phyloP scores from a whole-genome alignment of 139 green algal species.

The Chara braunii region DNA sequence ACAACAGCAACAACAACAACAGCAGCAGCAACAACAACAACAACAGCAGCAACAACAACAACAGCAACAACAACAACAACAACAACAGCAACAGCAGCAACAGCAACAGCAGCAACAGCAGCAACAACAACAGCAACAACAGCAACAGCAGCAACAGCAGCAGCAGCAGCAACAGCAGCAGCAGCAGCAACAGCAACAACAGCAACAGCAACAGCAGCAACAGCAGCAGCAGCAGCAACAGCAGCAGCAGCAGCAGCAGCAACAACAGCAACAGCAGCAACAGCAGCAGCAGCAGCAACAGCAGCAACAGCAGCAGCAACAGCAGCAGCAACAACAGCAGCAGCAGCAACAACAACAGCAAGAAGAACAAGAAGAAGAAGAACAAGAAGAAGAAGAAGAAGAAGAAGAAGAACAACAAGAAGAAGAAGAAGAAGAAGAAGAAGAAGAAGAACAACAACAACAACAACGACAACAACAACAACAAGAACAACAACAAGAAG shows the following conservation, averaged over 20 bases:
- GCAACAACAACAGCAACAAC: too few species aligned
- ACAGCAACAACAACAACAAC: background rate
- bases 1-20: background rate
- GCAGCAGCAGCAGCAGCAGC: background rate
- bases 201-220: background rate
- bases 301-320: background rate
- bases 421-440: constrained; percentile 6
- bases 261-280: background rate
- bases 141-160: too few species aligned
- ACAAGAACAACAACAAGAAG: background rate
- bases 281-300: background rate
- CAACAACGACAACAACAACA: background rate
- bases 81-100: background rate
- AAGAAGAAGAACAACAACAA: background rate
- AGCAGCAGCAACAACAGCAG: background rate
- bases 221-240: background rate
- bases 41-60: background rate
- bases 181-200: background rate
- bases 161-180: too few species aligned
- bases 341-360: background rate
- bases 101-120: background rate
- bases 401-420: background rate
- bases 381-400: background rate
- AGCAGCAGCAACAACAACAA: background rate
- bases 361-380: constrained; percentile 1